Base-by-base conservation (phyloP, 2,329 filamentous ascomycete species). In the Mycosphaerella sp. region DNA sequence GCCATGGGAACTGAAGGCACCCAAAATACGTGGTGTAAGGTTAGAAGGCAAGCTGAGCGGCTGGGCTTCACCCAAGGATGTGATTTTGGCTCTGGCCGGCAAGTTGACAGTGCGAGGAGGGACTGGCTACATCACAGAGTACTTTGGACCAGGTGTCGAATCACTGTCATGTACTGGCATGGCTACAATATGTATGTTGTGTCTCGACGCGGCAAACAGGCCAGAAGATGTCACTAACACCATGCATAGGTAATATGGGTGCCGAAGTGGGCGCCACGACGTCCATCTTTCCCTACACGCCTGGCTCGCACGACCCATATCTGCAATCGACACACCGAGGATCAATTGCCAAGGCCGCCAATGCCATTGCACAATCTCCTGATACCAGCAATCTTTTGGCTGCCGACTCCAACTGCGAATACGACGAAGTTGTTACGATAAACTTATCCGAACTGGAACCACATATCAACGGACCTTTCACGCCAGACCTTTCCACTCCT, bases 1-100 rank as follows among this genome's bases (percentile, higher is more conserved):
- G 7, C 93, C 93, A 0, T 98, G 93, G 93, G 93, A 98, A 73
- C 75, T 98, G 53, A 96, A 95, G 76, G 93, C 93, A 4, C 93
- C 93, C 13, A 89, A 88, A 70, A 78, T 98, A 44, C 74, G 96
- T 10, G 90, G 90, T 64, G 89, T 97, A 8, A 81, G 84, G 65
- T 78, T 97, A 37, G 85, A 85, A 53, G 93, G 93, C 61, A 75
- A 87, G 71, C 79, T 98, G 53, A 87, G 77, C 68, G 89, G 87
- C 65, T 98, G 93, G 93, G 85, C 89, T 1, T 84, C 89, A 18
- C 91, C 93, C 37, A 98, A 98, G 77, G 93, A 98, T 67, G 81
- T 98, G 50, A 98, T 98, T 65, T 76, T 98, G 53, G 80, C 86
- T 61, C 80, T 98, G 42, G 91, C 90, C 34, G 93, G 93, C 34